Conservation (phyloP, 2,329 filamentous ascomycete species). For the Corinectria fuckeliana region DNA sequence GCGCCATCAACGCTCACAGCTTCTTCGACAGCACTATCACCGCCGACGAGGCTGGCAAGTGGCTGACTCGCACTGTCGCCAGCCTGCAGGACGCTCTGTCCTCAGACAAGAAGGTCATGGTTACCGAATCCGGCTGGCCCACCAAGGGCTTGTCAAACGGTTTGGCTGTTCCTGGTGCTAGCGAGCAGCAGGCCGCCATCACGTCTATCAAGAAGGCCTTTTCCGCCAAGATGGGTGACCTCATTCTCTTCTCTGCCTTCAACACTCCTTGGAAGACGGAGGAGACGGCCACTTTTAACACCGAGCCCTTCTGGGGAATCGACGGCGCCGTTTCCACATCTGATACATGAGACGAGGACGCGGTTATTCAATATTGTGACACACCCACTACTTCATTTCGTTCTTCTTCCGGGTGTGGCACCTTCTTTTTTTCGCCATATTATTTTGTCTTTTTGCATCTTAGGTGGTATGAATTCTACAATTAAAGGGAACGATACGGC, state of each 20-base stretch:
- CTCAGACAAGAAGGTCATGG: slow-evolving; percentile 66
- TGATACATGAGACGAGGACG: slow-evolving; percentile 17
- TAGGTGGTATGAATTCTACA: background rate
- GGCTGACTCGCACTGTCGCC: slow-evolving; percentile 64
- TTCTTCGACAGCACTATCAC: slow-evolving; percentile 76
- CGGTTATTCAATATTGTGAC: background rate
- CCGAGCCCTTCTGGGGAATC: slow-evolving; percentile 82
- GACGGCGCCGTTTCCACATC: slow-evolving; percentile 37
- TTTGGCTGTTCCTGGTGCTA: slow-evolving; percentile 69
- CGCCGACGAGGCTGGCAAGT: slow-evolving; percentile 69
- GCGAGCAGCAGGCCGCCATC: slow-evolving; percentile 72
- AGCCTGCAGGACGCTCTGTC: slow-evolving; percentile 49
- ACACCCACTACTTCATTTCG: background rate
- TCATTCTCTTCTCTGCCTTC: slow-evolving; percentile 81
- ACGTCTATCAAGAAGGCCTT: slow-evolving; percentile 68
- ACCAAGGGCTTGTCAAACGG: slow-evolving; percentile 70
- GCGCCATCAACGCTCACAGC: slow-evolving; percentile 81
- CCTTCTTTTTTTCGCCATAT: background rate
- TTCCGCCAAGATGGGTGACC: slow-evolving; percentile 51
- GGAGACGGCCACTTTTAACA: slow-evolving; percentile 65
- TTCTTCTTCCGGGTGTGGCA: background rate
- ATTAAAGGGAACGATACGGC: background rate
- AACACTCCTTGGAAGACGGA: slow-evolving; percentile 82
- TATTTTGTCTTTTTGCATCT: background rate
- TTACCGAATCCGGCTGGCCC: slow-evolving; percentile 89